Evolutionary conservation across 441 rosid genomes (phyloP).

Genomic region (Geranium incanum): DNA sequence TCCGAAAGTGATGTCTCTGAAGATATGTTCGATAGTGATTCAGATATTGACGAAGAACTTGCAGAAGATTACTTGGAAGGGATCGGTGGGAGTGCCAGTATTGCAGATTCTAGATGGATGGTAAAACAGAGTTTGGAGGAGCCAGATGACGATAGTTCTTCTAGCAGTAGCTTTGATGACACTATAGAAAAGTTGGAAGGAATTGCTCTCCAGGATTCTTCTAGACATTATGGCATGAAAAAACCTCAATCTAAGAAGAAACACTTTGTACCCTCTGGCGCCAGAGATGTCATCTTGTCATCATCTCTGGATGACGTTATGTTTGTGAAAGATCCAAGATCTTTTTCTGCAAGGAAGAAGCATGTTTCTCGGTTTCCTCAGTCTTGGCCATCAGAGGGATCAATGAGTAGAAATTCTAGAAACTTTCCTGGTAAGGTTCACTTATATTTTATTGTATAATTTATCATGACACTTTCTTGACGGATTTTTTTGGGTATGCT

Average conservation of each 20-base stretch:
- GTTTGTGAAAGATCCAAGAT: conserved; percentile 67
- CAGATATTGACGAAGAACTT: conserved; percentile 67
- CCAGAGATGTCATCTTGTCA: conserved; percentile 29
- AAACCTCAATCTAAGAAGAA: conserved; percentile 35
- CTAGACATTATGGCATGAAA: conserved; percentile 59
- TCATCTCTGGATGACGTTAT: conserved; percentile 55
- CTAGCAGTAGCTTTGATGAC: conserved; percentile 41
- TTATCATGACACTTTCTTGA: conserved; percentile 5
- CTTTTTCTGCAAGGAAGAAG: conserved; percentile 49
- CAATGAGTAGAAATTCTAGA: conserved; percentile 51
- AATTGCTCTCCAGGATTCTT: conserved; percentile 55
- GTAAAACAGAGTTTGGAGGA: conserved; percentile 38
- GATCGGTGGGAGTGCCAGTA: conserved; percentile 57
- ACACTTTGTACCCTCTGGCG: conserved; percentile 15
- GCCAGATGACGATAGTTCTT: conserved; percentile 50
- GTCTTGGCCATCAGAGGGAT: conserved; percentile 60
- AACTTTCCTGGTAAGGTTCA: conserved; percentile 53
- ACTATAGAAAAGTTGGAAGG: conserved; percentile 58
- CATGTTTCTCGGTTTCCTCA: conserved; percentile 42
- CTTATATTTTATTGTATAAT: not conserved
- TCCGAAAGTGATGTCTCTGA: conserved; percentile 46
- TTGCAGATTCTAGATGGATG: conserved; percentile 56
- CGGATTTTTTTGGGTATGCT: not conserved
- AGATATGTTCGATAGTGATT: conserved; percentile 39
- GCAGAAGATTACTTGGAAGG: conserved; percentile 82